Base-by-base conservation (phyloP, 2,329 filamentous ascomycete species). In the Dactylellina haptotyla region DNA sequence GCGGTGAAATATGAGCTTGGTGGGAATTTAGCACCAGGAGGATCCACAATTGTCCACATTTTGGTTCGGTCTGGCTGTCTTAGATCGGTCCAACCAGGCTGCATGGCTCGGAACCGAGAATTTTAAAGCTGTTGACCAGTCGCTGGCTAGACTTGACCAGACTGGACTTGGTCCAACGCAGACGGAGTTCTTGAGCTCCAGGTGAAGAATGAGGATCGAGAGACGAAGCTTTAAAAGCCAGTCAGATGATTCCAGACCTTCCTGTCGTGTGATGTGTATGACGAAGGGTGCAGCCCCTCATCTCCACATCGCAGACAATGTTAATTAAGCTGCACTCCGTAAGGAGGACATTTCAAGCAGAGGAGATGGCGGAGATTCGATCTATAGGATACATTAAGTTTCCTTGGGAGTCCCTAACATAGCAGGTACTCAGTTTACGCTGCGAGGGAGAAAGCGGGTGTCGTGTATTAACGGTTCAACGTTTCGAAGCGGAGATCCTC, bases 61-160 rank as follows among this genome's bases (percentile, higher is more conserved):
- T 65, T 72, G 59, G 59, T 53, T 72, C 23, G 58, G 28, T 57
- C 59, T 59, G 32, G 43, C 45, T 72, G 59, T 72, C 67, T 72
- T 72, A 72, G 67, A 72, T 72, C 67, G 58, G 50, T 61, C 51
- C 41, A 65, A 62, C 39, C 64, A 61, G 64, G 64, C 43, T 73
- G 59, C 67, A 73, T 73, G 51, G 54, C 54, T 65, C 51, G 69
- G 69, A 73, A 61, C 69, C 69, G 69, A 73, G 61, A 58, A 56
- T 56, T 66, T n/a, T 28, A 9, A 9, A 25, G 14, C 25, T 53
- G 37, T 41, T 45, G 45, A 56, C 53, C 59, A 51, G 34, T 58
- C 41, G 39, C 58, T 54, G 66, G 53, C 58, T 28, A 59, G 61
- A 53, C 67, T 54, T 63, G 51, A 57, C 57, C 51, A 50, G 57